phyloP scores from a whole-genome alignment of 306 rosid species.

The Prunus mira region DNA sequence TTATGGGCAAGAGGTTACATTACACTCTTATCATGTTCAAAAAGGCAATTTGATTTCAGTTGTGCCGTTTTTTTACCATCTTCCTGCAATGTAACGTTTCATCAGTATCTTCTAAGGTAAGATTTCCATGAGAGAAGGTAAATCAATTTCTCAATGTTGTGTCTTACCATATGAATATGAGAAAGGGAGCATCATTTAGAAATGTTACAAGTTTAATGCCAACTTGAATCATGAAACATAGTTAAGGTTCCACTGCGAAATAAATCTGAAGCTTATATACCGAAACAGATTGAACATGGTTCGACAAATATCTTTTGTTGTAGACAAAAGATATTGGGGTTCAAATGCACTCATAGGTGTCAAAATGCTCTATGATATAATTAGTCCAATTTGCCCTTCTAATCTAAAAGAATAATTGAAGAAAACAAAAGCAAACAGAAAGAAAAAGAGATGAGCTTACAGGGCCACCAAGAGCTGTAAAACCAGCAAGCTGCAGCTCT shows the following conservation, averaged over 20 bases:
- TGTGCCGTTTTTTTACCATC: constrained; percentile 62
- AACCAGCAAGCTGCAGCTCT: constrained; percentile 82
- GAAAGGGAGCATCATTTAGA: not conserved
- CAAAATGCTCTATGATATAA: not conserved
- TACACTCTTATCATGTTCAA: constrained; percentile 92
- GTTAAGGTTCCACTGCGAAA: not conserved
- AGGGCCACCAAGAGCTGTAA: constrained; percentile 90
- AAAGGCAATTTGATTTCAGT: constrained; percentile 43
- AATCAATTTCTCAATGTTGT: not conserved
- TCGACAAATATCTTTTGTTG: not conserved
- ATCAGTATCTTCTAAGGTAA: constrained; percentile 17
- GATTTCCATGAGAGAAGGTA: not conserved
- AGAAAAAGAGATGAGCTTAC: constrained; percentile 40
- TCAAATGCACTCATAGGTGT: not conserved
- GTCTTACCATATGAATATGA: not conserved
- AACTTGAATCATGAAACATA: not conserved
- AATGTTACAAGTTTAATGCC: not conserved
- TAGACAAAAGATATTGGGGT: not conserved
- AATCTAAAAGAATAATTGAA: not conserved
- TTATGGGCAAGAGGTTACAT: constrained; percentile 35
- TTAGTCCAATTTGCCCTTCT: not conserved
- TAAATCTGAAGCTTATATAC: not conserved
- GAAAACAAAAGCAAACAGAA: not conserved
- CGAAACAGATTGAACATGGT: not conserved
- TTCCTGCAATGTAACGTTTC: constrained; percentile 56